Evolutionary conservation across 495 filamentous ascomycete genomes (phyloP).

Genomic region (Cercophora newfieldiana): DNA sequence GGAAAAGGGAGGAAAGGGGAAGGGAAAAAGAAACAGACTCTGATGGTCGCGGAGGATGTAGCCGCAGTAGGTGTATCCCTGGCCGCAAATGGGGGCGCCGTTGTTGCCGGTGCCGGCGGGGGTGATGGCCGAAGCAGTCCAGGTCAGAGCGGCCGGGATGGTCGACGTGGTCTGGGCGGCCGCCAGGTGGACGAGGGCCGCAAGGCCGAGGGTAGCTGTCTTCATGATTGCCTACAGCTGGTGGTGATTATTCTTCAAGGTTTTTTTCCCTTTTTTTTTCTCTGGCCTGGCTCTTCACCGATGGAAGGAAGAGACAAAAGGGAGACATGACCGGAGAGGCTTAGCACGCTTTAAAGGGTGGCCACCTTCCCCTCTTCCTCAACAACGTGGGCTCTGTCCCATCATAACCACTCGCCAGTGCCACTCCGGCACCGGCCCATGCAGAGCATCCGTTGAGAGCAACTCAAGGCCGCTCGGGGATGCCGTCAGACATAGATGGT

Average conservation of each 20-base stretch:
- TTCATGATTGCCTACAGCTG: background rate
- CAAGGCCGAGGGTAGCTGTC: background rate
- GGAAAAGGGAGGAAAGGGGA: background rate
- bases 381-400: background rate
- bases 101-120: constrained; percentile 16
- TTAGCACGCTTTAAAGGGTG: background rate
- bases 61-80: constrained; percentile 48
- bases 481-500: background rate
- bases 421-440: background rate
- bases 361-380: background rate
- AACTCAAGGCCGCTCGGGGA: background rate
- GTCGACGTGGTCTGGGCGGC: constrained; percentile 15
- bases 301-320: background rate
- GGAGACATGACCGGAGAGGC: background rate
- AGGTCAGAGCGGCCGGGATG: background rate
- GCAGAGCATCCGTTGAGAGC: background rate
- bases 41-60: constrained; percentile 45
- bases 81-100: constrained; percentile 37
- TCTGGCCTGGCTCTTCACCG: too few relatives aligned
- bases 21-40: constrained; percentile 26
- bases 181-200: constrained; percentile 14
- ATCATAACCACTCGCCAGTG: background rate
- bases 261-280: too few relatives aligned
- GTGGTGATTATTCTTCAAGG: background rate
- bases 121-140: constrained; percentile 16